Base-by-base conservation (phyloP, 1,284 basidiomycete genomes). In the Tilletia indica region DNA sequence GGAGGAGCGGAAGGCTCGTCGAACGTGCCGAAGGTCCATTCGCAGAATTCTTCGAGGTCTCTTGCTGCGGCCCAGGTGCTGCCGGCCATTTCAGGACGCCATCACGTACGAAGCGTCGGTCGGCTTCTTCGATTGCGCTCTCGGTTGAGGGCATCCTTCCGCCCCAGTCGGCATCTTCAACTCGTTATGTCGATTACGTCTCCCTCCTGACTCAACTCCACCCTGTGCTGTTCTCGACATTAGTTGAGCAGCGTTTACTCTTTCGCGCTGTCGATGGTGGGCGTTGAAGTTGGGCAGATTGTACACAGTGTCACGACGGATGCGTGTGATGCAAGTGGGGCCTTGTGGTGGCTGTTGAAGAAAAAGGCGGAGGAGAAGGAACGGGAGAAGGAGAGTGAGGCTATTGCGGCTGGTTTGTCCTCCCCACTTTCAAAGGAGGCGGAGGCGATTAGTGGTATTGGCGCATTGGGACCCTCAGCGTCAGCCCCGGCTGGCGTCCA, bases 311-410 rank as follows among this genome's bases (percentile, higher is more conserved):
- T 98, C 6, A 87, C 92, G 63, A 91, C 89, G 36, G 90, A 97
- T 85, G 96, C 97, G 0, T 99, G 96, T 81, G 96, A 99, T 84
- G 88, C 92, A 0, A 89, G 92, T 5, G 92, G 94, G 11, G 93
- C 95, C 0, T 86, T 93, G 12, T 99, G 96, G 96, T 99, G 97
- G 97, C 92, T 97, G 88, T 86, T 99, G 68, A 90, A 92, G 80
- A 89, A 90, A 77, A 92, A 90, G 79, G 88, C 90, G 9, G 91
- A 92, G 83, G 90, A 89, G 80, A 89, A 88, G 71, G 86, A 82
- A 67, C 83, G 73, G 80, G 80, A 31, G 82, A 85, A n/a, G 19
- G 61, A 64, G 36, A 38, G 70, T 74, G 45, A 75, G 82, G 69
- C 45, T 12, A n/a, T 31, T 4, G 21, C 56, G 4, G 56, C 56